These are phyloP conservation scores for Corymbia citriodora DNA, from an alignment of 441 rosid species.

Conservation along the genomic window DNA sequence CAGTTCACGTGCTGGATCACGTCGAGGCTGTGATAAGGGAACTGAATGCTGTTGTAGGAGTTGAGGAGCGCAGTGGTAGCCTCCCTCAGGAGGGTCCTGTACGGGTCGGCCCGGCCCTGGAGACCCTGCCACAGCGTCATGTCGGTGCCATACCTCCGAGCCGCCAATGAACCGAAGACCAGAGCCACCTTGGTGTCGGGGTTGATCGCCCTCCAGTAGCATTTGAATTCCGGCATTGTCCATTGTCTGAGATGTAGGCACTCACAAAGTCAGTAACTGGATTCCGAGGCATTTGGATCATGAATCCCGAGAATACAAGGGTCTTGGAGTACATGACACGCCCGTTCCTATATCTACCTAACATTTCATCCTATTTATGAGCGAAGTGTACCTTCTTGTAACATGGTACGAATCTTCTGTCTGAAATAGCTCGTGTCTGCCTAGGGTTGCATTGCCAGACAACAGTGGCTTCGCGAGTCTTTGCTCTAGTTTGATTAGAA, in stretches of 20 bases:
- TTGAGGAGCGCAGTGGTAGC: constrained; percentile 78
- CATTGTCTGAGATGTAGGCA: constrained; percentile 36
- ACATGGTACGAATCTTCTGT: background rate
- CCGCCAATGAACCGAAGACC: constrained; percentile 57
- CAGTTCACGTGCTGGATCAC: constrained; percentile 48
- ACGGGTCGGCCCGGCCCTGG: constrained; percentile 69
- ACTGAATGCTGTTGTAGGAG: constrained; percentile 62
- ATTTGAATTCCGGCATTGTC: constrained; percentile 61
- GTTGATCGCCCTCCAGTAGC: constrained; percentile 68
- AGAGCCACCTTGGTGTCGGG: constrained; percentile 59
- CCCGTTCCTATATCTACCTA: background rate
- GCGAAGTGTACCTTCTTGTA: background rate
- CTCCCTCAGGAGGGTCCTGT: constrained; percentile 76
- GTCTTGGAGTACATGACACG: background rate
- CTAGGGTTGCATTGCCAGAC: background rate
- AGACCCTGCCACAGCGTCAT: constrained; percentile 60
- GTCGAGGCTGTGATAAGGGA: constrained; percentile 38
- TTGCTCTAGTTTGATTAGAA: background rate
- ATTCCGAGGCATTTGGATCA: background rate
- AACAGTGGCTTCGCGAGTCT: background rate
- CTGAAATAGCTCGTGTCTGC: background rate
- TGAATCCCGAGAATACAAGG: background rate
- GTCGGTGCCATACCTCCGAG: constrained; percentile 49
- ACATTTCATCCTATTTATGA: background rate
- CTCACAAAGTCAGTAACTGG: background rate